Conservation (phyloP, 2,329 filamentous ascomycete genomes). For the Colletotrichum liaoningense region DNA sequence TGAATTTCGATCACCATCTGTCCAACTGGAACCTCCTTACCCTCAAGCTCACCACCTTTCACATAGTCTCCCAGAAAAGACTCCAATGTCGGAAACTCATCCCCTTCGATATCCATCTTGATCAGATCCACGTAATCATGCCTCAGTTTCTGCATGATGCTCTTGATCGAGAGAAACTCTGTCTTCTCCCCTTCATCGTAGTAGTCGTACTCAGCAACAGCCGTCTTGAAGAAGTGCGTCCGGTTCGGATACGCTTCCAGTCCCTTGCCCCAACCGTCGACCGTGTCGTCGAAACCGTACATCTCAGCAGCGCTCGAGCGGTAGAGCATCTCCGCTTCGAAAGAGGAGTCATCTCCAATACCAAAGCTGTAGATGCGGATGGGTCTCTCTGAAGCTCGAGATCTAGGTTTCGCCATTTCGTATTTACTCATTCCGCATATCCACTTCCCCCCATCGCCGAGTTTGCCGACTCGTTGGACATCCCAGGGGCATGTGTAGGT, state of each 20-base stretch:
- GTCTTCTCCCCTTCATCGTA: constrained; percentile 39
- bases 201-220: constrained; percentile 41
- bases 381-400: constrained; percentile 35
- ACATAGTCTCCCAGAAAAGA: not conserved
- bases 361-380: constrained; percentile 52
- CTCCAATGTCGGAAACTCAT: not conserved
- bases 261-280: constrained; percentile 44
- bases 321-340: constrained; percentile 49
- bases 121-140: constrained; percentile 46
- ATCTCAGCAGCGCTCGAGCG: constrained; percentile 48
- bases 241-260: constrained; percentile 38
- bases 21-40: constrained; percentile 30
- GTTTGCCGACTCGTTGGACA: constrained; percentile 49
- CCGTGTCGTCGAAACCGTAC: constrained; percentile 51
- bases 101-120: constrained; percentile 44
- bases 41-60: not conserved
- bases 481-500: constrained; percentile 52
- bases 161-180: constrained; percentile 46
- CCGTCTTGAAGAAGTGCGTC: constrained; percentile 47
- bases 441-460: constrained; percentile 55
- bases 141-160: constrained; percentile 49
- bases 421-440: constrained; percentile 52
- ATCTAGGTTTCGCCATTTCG: constrained; percentile 37
- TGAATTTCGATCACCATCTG: constrained; percentile 37
- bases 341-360: constrained; percentile 48